Percentiles rank a stretch among this genome's conserved stretches.
These are phyloP conservation scores for Amphichorda felina DNA, from an alignment of 2,329 filamentous ascomycete genomes.

Conservation along the genomic window DNA sequence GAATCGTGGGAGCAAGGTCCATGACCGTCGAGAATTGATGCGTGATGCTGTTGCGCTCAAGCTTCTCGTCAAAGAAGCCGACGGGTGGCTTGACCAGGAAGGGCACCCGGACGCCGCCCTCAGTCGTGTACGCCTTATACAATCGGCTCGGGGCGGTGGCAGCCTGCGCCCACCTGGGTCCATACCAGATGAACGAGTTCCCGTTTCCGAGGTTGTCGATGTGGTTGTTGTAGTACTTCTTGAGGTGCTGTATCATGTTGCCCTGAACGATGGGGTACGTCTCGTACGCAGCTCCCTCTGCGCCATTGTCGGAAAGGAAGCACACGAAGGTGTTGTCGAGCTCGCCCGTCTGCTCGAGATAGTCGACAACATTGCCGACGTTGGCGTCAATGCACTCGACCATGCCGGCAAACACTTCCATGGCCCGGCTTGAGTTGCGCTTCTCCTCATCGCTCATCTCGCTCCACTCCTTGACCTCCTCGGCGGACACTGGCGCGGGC, in stretches of 20 bases:
- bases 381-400: constrained; percentile 38
- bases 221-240: constrained; percentile 32
- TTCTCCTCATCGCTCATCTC: constrained; percentile 26
- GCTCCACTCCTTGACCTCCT: constrained; percentile 34
- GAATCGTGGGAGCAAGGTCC: constrained; percentile 33
- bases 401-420: constrained; percentile 39
- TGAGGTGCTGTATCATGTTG: constrained; percentile 8
- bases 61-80: constrained; percentile 4
- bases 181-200: constrained; percentile 50
- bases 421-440: constrained; percentile 7
- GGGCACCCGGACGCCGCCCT: constrained; percentile 39
- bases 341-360: constrained; percentile 32
- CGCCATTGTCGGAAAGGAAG: constrained; percentile 43
- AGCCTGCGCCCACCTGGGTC: constrained; percentile 39
- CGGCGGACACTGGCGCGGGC: constrained; percentile 33
- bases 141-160: constrained; percentile 23
- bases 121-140: constrained; percentile 28
- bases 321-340: constrained; percentile 41
- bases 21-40: constrained; percentile 26
- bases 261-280: constrained; percentile 39
- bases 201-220: constrained; percentile 42
- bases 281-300: constrained; percentile 44
- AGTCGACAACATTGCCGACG: constrained; percentile 35
- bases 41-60: constrained; percentile 6
- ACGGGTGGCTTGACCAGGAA: constrained; percentile 25